phyloP scores from a whole-genome alignment of 2,329 filamentous ascomycete species.

The Cercospora nicotianae region DNA sequence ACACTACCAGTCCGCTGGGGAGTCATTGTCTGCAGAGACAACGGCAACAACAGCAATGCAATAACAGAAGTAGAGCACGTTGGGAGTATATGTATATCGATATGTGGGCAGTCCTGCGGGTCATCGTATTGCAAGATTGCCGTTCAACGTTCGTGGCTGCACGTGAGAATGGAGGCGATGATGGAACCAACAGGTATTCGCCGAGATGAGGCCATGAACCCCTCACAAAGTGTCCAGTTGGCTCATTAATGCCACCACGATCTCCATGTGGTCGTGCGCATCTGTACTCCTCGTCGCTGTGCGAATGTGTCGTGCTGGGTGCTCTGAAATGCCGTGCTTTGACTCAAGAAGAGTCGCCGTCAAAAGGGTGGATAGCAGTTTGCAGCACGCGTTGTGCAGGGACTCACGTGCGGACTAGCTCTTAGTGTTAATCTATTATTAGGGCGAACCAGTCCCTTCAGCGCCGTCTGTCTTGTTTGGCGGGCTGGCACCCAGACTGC shows the following conservation, averaged over 20 bases:
- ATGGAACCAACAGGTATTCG: background rate
- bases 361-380: background rate
- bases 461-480: conserved; percentile 1
- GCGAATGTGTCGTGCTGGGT: background rate
- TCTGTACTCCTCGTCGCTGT: background rate
- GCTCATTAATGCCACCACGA: background rate
- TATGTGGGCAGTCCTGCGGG: background rate
- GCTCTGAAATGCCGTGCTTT: background rate
- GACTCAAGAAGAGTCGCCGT: background rate
- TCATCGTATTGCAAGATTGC: background rate
- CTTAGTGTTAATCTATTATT: background rate
- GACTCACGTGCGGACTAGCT: background rate
- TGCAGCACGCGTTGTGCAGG: background rate
- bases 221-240: background rate
- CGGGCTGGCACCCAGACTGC: conserved; percentile 1
- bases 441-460: background rate
- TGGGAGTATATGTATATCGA: background rate
- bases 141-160: background rate
- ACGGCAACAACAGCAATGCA: background rate
- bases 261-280: background rate
- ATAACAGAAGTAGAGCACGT: background rate
- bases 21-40: background rate
- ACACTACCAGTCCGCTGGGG: background rate
- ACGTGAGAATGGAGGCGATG: background rate
- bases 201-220: background rate